Conservation (phyloP, 2,329 filamentous ascomycete genomes). For the Penicillium verrucosum region DNA sequence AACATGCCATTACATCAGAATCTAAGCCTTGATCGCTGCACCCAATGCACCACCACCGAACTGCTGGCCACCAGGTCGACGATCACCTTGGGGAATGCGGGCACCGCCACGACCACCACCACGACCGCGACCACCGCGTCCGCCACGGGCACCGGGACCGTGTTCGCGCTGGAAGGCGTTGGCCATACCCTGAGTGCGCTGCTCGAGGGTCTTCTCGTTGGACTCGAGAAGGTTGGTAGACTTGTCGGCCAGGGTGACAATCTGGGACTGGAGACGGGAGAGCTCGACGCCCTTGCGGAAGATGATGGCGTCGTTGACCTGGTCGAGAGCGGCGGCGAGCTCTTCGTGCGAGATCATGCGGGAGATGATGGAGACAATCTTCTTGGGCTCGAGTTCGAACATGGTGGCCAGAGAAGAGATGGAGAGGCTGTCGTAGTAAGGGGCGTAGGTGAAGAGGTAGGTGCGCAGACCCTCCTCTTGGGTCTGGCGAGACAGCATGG, state of each 20-base stretch:
- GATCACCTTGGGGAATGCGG: conserved; percentile 39
- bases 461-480: conserved; percentile 97
- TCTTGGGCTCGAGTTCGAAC: conserved; percentile 90
- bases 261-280: conserved; percentile 89
- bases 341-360: conserved; percentile 99
- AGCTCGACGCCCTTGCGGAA: conserved; percentile 99
- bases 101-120: conserved; percentile 38
- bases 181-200: conserved; percentile 90
- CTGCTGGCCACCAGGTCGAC: conserved; percentile 49
- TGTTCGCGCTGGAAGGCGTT: conserved; percentile 95
- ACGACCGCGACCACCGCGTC: conserved; percentile 52
- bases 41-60: conserved; percentile 52
- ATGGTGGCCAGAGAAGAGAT: conserved; percentile 80
- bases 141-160: conserved; percentile 66
- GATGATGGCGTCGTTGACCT: conserved; percentile 95
- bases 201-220: conserved; percentile 96
- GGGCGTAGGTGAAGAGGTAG: conserved; percentile 98
- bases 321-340: conserved; percentile 90
- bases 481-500: conserved; percentile 95
- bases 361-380: conserved; percentile 92
- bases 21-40: conserved; percentile 51
- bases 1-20: conserved; percentile 35
- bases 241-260: conserved; percentile 92
- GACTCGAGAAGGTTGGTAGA: conserved; percentile 92
- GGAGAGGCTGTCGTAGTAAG: conserved; percentile 96